Percentiles rank a stretch among this genome's conserved stretches.
Conservation (phyloP, 148 eudicot genomes). For the Diospyros lotus region DNA sequence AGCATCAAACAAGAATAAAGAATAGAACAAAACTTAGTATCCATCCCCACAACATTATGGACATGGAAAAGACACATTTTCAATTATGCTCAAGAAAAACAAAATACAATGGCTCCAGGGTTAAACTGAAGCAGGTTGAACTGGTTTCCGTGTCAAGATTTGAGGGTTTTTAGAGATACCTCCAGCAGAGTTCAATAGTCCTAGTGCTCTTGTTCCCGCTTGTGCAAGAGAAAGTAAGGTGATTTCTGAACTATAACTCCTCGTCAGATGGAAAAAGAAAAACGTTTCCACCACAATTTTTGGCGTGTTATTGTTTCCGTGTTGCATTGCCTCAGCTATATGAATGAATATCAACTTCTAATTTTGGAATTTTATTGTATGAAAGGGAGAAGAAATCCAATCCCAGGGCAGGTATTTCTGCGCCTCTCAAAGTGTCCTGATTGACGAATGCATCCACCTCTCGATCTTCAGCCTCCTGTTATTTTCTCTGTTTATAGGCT, state of each 20-base stretch:
- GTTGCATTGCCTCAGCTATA: no score
- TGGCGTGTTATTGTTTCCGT: not conserved
- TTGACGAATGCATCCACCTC: slow-evolving; percentile 30
- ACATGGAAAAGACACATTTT: not conserved
- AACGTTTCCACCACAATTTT: not conserved
- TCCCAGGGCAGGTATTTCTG: slow-evolving; percentile 5
- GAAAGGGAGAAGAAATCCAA: not conserved
- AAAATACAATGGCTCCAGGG: slow-evolving; percentile 1
- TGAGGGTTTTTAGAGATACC: no score
- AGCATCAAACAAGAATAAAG: not conserved
- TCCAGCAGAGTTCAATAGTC: not conserved
- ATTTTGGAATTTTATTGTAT: not conserved
- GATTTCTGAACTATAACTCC: not conserved
- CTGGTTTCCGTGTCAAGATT: not conserved
- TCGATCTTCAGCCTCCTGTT: slow-evolving; percentile 38
- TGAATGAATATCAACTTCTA: not conserved
- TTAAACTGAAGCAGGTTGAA: not conserved
- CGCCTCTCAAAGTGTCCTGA: slow-evolving; percentile 32
- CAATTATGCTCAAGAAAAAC: not conserved
- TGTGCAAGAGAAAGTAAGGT: no score
- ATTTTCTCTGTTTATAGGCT: slow-evolving; percentile 40
- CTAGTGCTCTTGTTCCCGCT: not conserved
- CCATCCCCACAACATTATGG: not conserved
- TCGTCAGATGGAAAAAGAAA: slow-evolving; percentile 12
- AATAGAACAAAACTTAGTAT: slow-evolving; percentile 7